Conservation (phyloP, 2,329 filamentous ascomycete genomes). For the Hymenoscyphus occultus region DNA sequence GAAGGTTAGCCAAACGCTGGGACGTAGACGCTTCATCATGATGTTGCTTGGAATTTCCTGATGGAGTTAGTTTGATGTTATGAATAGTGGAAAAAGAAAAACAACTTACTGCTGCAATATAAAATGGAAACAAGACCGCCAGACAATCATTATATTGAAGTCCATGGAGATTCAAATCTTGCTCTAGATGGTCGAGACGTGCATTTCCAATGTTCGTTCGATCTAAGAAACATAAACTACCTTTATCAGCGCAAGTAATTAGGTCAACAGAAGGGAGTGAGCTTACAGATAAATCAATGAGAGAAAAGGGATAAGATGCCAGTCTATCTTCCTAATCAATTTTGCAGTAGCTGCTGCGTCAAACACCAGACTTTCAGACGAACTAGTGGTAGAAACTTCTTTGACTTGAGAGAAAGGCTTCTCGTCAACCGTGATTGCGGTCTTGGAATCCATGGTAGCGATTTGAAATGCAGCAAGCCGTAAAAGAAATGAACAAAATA, state of each 20-base stretch:
- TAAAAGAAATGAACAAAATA: neutral
- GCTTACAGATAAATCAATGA: conserved; percentile 50
- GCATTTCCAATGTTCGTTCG: conserved; percentile 36
- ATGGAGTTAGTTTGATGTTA: neutral
- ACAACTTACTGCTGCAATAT: conserved; percentile 39
- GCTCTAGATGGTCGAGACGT: conserved; percentile 33
- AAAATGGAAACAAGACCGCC: conserved; percentile 34
- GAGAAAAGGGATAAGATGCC: conserved; percentile 41
- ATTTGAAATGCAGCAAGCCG: neutral
- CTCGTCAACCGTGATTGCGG: neutral
- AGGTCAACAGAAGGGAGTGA: neutral
- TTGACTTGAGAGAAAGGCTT: neutral
- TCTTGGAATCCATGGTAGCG: neutral
- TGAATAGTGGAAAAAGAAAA: neutral
- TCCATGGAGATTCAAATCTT: conserved; percentile 35
- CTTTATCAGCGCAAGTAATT: conserved; percentile 17
- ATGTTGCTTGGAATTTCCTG: conserved; percentile 34
- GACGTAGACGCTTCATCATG: conserved; percentile 42
- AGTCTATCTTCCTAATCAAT: conserved; percentile 31
- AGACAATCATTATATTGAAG: conserved; percentile 36
- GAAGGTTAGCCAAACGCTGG: conserved; percentile 61
- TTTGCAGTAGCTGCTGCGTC: conserved; percentile 22
- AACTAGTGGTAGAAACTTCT: neutral
- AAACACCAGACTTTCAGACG: conserved; percentile 14
- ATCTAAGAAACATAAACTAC: conserved; percentile 33